Conservation (phyloP, 2,329 filamentous ascomycete genomes). For the Chaetothyriales sp. region DNA sequence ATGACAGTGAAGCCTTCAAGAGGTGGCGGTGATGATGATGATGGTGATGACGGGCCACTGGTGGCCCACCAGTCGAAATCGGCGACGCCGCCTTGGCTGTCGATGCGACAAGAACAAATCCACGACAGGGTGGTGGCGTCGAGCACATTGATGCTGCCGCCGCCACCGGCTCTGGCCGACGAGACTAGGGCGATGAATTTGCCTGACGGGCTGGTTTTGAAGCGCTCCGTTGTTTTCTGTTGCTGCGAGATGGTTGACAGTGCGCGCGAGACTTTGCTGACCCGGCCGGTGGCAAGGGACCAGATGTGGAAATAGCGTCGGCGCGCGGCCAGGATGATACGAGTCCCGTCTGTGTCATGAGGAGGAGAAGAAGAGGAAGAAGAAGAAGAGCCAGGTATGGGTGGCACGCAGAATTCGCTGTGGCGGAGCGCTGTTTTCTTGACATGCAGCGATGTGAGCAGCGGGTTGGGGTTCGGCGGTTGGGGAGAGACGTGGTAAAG, state of each 20-base stretch:
- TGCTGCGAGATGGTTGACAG: constrained; percentile 40
- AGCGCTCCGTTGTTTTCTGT: constrained; percentile 79
- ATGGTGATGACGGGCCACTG: constrained; percentile 25
- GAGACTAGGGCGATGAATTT: constrained; percentile 72
- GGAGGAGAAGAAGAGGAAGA: background rate
- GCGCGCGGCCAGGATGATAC: constrained; percentile 72
- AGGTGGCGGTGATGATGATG: background rate
- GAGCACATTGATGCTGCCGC: constrained; percentile 75
- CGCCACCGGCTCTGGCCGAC: constrained; percentile 67
- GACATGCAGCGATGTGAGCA: constrained; percentile 78
- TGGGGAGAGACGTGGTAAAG: constrained; percentile 75
- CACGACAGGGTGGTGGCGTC: constrained; percentile 71
- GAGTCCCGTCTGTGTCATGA: constrained; percentile 26
- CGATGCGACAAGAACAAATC: constrained; percentile 66
- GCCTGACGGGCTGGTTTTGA: constrained; percentile 76
- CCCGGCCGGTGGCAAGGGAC: constrained; percentile 65
- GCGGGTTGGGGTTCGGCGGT: constrained; percentile 67
- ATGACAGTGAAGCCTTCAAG: constrained; percentile 68
- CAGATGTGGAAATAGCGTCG: constrained; percentile 88
- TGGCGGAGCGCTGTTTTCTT: constrained; percentile 69
- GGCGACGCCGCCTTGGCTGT: constrained; percentile 67
- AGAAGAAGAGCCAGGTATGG: constrained; percentile 35
- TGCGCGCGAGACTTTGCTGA: constrained; percentile 68
- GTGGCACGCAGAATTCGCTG: constrained; percentile 60
- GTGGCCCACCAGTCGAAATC: constrained; percentile 90